Conservation (phyloP, 371 early-diverging fungal genomes). For the Saksenaea oblongispora region DNA sequence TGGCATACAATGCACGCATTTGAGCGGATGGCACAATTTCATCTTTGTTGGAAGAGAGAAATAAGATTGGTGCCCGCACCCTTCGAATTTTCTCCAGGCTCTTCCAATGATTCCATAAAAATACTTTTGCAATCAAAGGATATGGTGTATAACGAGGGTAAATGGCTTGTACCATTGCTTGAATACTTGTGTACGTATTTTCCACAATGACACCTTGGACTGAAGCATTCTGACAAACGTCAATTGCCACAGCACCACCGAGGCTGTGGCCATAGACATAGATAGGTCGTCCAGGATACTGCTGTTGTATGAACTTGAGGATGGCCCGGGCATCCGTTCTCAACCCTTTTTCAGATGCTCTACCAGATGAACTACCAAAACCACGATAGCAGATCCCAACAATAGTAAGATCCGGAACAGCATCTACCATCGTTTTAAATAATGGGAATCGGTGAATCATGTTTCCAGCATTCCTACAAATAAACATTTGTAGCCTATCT, state of each 20-base stretch:
- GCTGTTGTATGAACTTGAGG: constrained; percentile 13
- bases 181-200: constrained; percentile 45
- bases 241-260: constrained; percentile 40
- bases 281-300: constrained; percentile 19
- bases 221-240: constrained; percentile 11
- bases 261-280: constrained; percentile 43
- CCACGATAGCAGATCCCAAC: constrained; percentile 44
- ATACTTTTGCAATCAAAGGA: constrained; percentile 34
- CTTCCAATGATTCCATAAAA: constrained; percentile 45
- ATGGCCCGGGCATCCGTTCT: constrained; percentile 32
- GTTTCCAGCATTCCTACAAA: constrained; percentile 44
- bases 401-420: constrained; percentile 21
- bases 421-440: constrained; percentile 22
- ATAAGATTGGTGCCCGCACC: constrained; percentile 27
- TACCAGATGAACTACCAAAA: constrained; percentile 37
- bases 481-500: background rate
- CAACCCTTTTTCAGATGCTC: constrained; percentile 37
- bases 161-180: constrained; percentile 37
- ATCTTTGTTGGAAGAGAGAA: constrained; percentile 37
- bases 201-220: constrained; percentile 40
- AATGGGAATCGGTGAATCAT: constrained; percentile 39
- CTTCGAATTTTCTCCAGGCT: constrained; percentile 18
- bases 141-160: constrained; percentile 48
- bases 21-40: constrained; percentile 38
- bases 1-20: constrained; percentile 23